Evolutionary conservation across 805 yeast genomes (phyloP), one percentile per base, ranked within the genome.

Genomic region (Helenozyma baotianmanensis): DNA sequence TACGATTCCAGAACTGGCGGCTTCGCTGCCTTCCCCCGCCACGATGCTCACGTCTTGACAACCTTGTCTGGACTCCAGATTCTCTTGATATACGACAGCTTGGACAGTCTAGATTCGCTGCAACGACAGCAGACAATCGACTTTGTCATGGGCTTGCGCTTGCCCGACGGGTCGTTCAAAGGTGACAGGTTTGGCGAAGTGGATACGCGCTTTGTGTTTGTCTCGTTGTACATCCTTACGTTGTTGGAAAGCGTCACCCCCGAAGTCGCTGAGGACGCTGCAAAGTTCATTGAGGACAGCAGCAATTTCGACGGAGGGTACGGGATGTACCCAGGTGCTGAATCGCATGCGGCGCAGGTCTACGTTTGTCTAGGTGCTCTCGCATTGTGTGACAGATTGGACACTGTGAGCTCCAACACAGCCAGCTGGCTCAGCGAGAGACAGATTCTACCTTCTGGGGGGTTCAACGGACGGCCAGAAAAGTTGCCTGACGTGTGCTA

Each of bases 401-500:
- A 33, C 9, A 19, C 15, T n/a, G 80, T 92, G 9, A 69, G 77
- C 10, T 72, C 72, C 28, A 56, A 72, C 29, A 64, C 85, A 9
- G 78, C 80, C 3, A 77, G 83, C 76, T 92, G 98, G 97, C 66
- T 92, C 13, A 73, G 90, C 48, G 97, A 92, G 53, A 66, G 99
- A 38, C 99, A 92, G 57, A 73, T 86, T 7, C 43, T 55, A 17
- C 70, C 74, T 5, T 72, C 72, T 18, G 99, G 99, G 5, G 99
- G 99, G 0, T 68, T 92, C 35, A 92, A 92, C 53, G 99, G 99
- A 1, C 72, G 99, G 31, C 96, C 97, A 0, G 95, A 92, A 38
- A 92, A 92, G 54, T 62, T 87, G 13, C 95, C 97, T 0, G 99
- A 92, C 58, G 96, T 86, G n/a, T 92, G 99, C 54, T 92, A 92